Percentiles rank a stretch among this genome's conserved stretches.
These are phyloP conservation scores for Carpinus viminea DNA, from an alignment of 306 rosid genomes.

Conservation along the genomic window DNA sequence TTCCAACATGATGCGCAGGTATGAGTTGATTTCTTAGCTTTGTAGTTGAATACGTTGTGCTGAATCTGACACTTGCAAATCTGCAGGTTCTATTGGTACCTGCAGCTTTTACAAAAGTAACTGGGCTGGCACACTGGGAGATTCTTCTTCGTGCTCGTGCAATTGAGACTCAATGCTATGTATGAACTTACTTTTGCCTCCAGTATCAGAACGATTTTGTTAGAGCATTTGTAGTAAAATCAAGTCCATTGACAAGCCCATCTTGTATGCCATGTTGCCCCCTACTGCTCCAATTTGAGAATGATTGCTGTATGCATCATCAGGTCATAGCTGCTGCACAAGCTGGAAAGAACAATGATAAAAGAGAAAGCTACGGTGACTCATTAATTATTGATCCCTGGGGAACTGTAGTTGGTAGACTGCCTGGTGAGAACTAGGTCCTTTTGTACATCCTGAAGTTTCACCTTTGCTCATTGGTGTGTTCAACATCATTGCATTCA, in stretches of 20 bases:
- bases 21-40: constrained; percentile 16
- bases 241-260: not conserved
- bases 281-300: constrained; percentile 17
- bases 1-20: constrained; percentile 85
- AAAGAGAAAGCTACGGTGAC: constrained; percentile 90
- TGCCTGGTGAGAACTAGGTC: constrained; percentile 60
- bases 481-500: not conserved
- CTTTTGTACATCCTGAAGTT: not conserved
- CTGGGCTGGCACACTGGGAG: constrained; percentile 99
- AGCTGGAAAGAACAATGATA: constrained; percentile 74
- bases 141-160: constrained; percentile 96
- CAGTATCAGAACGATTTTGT: not conserved
- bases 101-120: constrained; percentile 80
- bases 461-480: not conserved
- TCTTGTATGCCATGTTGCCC: constrained; percentile 8
- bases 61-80: constrained; percentile 24
- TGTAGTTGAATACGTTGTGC: constrained; percentile 23
- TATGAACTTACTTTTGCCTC: constrained; percentile 39
- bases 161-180: constrained; percentile 92
- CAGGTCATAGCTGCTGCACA: constrained; percentile 98
- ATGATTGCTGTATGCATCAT: constrained; percentile 33
- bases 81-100: constrained; percentile 81
- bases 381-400: constrained; percentile 91
- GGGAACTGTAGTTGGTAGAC: constrained; percentile 79
- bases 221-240: not conserved